phyloP scores from a whole-genome alignment of 2,329 filamentous ascomycete genomes.

The Fusarium sterilihyphosum region DNA sequence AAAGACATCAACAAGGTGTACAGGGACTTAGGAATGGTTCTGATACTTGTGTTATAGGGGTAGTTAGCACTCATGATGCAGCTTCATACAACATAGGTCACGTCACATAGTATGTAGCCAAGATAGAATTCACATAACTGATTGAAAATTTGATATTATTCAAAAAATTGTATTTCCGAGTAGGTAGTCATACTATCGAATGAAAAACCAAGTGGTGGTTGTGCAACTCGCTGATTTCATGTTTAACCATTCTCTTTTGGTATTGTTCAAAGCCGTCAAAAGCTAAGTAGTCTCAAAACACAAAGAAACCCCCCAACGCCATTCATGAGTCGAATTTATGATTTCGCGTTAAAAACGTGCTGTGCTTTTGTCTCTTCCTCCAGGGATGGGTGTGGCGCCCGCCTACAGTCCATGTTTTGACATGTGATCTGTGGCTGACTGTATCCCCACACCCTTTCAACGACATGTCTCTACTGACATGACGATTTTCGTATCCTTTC shows the following conservation, averaged over 20 bases:
- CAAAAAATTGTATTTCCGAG: slow-evolving; percentile 28
- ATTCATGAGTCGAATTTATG: slow-evolving; percentile 43
- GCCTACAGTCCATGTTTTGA: slow-evolving; percentile 7
- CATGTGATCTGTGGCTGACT: slow-evolving; percentile 37
- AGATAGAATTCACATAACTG: not conserved
- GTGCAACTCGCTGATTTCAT: not conserved
- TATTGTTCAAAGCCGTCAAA: slow-evolving; percentile 30
- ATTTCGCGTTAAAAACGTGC: slow-evolving; percentile 29
- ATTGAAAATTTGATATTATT: slow-evolving; percentile 1
- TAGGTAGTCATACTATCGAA: slow-evolving; percentile 5
- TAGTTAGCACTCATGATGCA: not conserved
- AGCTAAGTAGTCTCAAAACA: slow-evolving; percentile 30
- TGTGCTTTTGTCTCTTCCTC: slow-evolving; percentile 15
- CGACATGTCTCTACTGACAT: slow-evolving; percentile 28
- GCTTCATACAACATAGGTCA: not conserved
- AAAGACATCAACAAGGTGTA: not conserved
- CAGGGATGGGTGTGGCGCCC: slow-evolving; percentile 10
- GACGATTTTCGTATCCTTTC: slow-evolving; percentile 4
- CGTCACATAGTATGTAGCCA: not conserved
- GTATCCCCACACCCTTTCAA: slow-evolving; percentile 17
- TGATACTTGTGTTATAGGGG: not conserved
- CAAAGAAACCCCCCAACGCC: slow-evolving; percentile 40
- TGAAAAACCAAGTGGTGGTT: not conserved
- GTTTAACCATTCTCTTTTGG: slow-evolving; percentile 26
- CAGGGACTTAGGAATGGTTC: not conserved